A percentile compares a stretch with the other conserved stretches of the same genome.
Conservation (phyloP, 1,284 basidiomycete genomes). For the Microbotryum intermedium region DNA sequence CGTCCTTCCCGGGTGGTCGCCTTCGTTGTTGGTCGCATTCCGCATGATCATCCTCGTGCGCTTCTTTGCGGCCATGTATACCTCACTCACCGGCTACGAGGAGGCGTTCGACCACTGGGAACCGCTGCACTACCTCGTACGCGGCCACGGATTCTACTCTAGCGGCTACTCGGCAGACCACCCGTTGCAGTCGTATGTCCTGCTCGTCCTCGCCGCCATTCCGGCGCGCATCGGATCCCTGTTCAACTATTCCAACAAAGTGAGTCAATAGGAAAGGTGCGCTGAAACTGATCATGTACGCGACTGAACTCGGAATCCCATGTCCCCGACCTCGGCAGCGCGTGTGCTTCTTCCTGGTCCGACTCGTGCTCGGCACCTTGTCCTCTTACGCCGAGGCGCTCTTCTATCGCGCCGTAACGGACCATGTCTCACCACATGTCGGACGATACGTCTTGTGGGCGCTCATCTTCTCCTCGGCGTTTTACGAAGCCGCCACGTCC, state of each 20-base stretch:
- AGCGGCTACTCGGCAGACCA: constrained; percentile 93
- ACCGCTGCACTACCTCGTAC: constrained; percentile 73
- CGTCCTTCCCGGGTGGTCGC: constrained; percentile 63
- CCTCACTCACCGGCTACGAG: constrained; percentile 87
- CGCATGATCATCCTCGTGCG: constrained; percentile 74
- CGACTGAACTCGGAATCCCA: constrained; percentile 45
- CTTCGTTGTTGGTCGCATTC: constrained; percentile 70
- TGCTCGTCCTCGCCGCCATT: constrained; percentile 62
- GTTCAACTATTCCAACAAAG: constrained; percentile 6
- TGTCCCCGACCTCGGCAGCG: constrained; percentile 46
- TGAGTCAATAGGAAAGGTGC: constrained; percentile 39
- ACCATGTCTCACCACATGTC: constrained; percentile 75
- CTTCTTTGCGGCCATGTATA: constrained; percentile 83
- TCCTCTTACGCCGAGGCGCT: constrained; percentile 72
- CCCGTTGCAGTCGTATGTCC: constrained; percentile 89
- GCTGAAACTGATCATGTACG: constrained; percentile 39
- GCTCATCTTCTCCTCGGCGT: constrained; percentile 74
- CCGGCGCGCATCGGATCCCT: constrained; percentile 38
- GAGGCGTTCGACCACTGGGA: constrained; percentile 99
- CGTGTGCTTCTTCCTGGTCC: constrained; percentile 76
- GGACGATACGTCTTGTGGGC: constrained; percentile 86
- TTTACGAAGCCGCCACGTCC: constrained; percentile 82
- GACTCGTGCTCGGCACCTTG: constrained; percentile 66
- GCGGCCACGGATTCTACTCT: constrained; percentile 70
- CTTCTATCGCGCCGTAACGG: constrained; percentile 72